Evolutionary conservation across 352 stramenopile species (phyloP).

Genomic region (Phytophthora ramorum): DNA sequence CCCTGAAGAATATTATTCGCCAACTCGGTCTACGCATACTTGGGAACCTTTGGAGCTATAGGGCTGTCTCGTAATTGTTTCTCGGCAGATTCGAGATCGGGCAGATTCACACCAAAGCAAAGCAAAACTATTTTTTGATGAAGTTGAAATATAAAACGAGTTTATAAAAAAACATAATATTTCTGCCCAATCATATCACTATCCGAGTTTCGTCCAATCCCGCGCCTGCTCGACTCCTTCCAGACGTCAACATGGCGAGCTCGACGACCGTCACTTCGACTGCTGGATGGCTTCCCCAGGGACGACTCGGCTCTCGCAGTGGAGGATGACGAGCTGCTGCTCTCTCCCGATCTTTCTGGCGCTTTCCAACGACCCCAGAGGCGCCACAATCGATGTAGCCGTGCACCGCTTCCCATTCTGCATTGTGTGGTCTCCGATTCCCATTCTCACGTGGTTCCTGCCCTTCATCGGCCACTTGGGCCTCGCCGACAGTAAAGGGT

Average conservation of each 20-base stretch:
- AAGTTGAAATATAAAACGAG: constrained; percentile 26
- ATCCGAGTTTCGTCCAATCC: neutral
- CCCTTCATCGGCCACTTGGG: constrained; percentile 97
- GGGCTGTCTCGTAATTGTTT: too few species aligned
- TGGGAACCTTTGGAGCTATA: too few species aligned
- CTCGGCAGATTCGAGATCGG: too few species aligned
- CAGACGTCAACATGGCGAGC: constrained; percentile 6
- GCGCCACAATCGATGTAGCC: constrained; percentile 36
- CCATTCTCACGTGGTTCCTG: constrained; percentile 92
- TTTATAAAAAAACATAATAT: neutral
- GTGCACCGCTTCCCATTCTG: constrained; percentile 89
- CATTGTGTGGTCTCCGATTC: constrained; percentile 93
- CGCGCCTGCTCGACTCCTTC: neutral
- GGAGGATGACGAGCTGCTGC: constrained; percentile 23
- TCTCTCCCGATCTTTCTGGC: too few species aligned
- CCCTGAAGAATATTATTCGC: too few species aligned
- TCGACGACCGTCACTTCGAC: constrained; percentile 11
- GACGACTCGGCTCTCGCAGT: constrained; percentile 6
- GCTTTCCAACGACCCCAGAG: constrained; percentile 8
- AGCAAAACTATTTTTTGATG: too few species aligned
- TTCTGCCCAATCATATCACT: neutral
- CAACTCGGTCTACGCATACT: too few species aligned
- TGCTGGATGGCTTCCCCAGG: neutral
- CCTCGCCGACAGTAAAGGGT: constrained; percentile 91
- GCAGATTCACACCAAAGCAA: too few species aligned